These are phyloP conservation scores for Naganishia liquefaciens DNA, from an alignment of 1,284 basidiomycete genomes.

Conservation along the genomic window DNA sequence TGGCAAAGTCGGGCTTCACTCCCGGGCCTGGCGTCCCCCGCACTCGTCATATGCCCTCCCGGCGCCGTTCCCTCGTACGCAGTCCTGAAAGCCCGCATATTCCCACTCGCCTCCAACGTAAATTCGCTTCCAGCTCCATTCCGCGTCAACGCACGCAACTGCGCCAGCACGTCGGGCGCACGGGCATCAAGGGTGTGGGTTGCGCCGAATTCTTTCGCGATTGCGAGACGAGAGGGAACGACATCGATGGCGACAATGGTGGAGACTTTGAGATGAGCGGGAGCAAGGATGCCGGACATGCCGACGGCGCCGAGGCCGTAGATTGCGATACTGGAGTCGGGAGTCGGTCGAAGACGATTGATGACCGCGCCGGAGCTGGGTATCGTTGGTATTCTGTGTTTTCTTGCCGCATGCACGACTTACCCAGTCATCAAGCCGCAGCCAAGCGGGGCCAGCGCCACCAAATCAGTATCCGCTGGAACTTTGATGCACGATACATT, in stretches of 20 bases:
- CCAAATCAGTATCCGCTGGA: constrained; percentile 16
- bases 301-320: constrained; percentile 28
- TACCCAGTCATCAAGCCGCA: constrained; percentile 26
- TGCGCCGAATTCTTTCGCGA: constrained; percentile 11
- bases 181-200: constrained; percentile 14
- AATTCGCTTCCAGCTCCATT: constrained; percentile 16
- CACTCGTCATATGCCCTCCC: constrained; percentile 11
- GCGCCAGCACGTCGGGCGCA: not conserved
- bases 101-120: constrained; percentile 23
- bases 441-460: constrained; percentile 14
- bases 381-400: too few relatives aligned
- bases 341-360: constrained; percentile 9
- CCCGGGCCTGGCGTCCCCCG: constrained; percentile 26
- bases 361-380: constrained; percentile 22
- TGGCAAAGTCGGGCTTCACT: constrained; percentile 20
- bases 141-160: constrained; percentile 8
- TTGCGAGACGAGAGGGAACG: constrained; percentile 11
- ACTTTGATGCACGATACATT: constrained; percentile 17
- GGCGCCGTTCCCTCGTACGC: constrained; percentile 24
- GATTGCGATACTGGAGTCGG: constrained; percentile 23
- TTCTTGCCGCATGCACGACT: not conserved
- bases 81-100: constrained; percentile 12
- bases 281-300: constrained; percentile 23
- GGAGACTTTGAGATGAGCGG: constrained; percentile 3
- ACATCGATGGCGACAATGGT: constrained; percentile 28